Evolutionary conservation across 2,329 filamentous ascomycete genomes (phyloP), one percentile per base, ranked within the genome.

Genomic region (Phaeophleospora eucalypticola): DNA sequence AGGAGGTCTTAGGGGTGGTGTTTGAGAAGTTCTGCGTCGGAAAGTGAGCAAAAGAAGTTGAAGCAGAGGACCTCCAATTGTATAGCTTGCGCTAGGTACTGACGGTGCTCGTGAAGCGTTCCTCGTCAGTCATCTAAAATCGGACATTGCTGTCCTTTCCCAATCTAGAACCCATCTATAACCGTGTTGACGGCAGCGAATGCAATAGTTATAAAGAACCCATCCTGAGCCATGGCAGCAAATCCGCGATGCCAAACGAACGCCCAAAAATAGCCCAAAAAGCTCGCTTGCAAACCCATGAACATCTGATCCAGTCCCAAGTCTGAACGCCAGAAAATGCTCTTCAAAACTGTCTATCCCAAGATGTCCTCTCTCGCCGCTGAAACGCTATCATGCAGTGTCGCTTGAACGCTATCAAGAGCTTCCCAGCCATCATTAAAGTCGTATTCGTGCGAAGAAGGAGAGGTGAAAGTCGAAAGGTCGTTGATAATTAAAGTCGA

Each of bases 1-100:
- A 98, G 65, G 93, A 97, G 64, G 88, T 98, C 6, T 71, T 98
- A 36, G 93, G 93, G 0, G 90, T 98, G 17, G 90, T 98, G 3
- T 98, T 98, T 71, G 91, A 97, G 68, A 97, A 95, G 87, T 71
- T 71, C 48, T 71, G 68, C 46, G 68, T 71, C 3, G 68, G 68
- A 8, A 70, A 71, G 52, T 71, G 48, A 42, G 20, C 14, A 20
- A 29, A 35, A 9, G 24, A 39, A 12, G n/a, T 29, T 41, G 18
- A 36, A 42, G 17, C 18, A 42, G 29, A 37, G 27, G 34, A 38
- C 38, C 34, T 37, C 45, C 45, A 21, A 27, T 41, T 38, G 37
- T n/a, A n/a, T n/a, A 24, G 20, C 33, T 19, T 12, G 8, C 36
- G 15, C 34, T 15, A 36, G 6, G 6, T 6, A 36, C 8, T 17